Conservation (phyloP, 495 filamentous ascomycete species). For the Patellaria atrata region DNA sequence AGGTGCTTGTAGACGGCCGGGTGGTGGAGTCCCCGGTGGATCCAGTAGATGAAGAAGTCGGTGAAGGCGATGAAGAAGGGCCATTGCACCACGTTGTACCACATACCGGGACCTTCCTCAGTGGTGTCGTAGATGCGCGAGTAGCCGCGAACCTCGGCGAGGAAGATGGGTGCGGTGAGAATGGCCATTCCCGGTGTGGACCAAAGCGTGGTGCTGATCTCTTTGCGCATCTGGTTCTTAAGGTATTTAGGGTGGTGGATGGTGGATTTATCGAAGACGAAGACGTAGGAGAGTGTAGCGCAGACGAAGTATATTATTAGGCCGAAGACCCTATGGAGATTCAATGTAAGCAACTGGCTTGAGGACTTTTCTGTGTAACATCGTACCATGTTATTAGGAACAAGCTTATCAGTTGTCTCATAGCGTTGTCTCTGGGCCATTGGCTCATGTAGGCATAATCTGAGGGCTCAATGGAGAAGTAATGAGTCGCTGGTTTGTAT, state of each 20-base stretch:
- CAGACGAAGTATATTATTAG: constrained; percentile 71
- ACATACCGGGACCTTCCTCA: constrained; percentile 53
- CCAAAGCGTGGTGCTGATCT: constrained; percentile 63
- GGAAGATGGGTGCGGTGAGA: constrained; percentile 69
- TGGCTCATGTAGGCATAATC: constrained; percentile 69
- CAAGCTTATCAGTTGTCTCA: constrained; percentile 59
- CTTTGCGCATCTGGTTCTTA: constrained; percentile 78
- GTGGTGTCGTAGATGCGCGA: constrained; percentile 72
- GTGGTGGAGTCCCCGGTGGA: constrained; percentile 82
- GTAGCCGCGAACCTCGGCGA: constrained; percentile 72
- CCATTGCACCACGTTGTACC: constrained; percentile 77
- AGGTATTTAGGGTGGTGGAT: constrained; percentile 89
- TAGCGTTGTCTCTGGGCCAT: constrained; percentile 67
- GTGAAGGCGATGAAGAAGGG: constrained; percentile 87
- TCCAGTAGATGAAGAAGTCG: constrained; percentile 88
- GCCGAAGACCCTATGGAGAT: constrained; percentile 60
- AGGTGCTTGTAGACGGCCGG: constrained; percentile 70
- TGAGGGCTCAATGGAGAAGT: constrained; percentile 54
- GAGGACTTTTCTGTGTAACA: constrained; percentile 11
- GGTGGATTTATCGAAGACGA: constrained; percentile 87
- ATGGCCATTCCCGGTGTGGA: constrained; percentile 74
- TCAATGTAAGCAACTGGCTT: constrained; percentile 4
- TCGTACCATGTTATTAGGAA: constrained; percentile 73
- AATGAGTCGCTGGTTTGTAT: constrained; percentile 59
- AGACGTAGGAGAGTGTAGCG: constrained; percentile 70